A percentile compares a stretch with the other conserved stretches of the same genome.
phyloP scores from a whole-genome alignment of 768 basidiomycete genomes.

The Boletellus ananiceps region DNA sequence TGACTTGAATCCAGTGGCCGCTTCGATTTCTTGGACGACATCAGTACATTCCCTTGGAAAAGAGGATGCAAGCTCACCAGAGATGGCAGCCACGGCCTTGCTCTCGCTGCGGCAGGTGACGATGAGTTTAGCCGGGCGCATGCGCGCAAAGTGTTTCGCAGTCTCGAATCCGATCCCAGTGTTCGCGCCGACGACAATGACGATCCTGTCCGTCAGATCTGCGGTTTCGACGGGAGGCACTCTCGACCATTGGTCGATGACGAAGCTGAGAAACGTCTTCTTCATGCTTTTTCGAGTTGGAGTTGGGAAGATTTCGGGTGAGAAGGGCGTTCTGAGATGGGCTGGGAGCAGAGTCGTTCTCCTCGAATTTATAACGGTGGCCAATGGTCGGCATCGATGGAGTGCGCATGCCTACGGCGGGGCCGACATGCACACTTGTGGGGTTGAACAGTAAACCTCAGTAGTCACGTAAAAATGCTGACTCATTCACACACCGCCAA shows the following conservation, averaged over 20 bases:
- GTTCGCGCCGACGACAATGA: slow-evolving; percentile 32
- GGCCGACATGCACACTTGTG: too few relatives aligned
- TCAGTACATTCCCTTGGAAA: neutral
- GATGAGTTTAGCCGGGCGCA: slow-evolving; percentile 28
- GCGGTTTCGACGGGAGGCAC: slow-evolving; percentile 14
- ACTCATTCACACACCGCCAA: too few relatives aligned
- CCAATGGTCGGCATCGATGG: neutral
- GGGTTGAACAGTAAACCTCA: too few relatives aligned
- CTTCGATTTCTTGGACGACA: slow-evolving; percentile 19
- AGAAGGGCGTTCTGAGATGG: neutral
- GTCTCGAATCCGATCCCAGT: slow-evolving; percentile 32
- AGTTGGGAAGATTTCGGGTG: too few relatives aligned
- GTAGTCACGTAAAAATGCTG: too few relatives aligned
- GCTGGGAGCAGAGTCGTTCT: neutral
- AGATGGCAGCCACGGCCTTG: slow-evolving; percentile 20
- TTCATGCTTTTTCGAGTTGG: slow-evolving; percentile 6
- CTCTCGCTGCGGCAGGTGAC: slow-evolving; percentile 26
- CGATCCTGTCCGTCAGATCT: slow-evolving; percentile 28
- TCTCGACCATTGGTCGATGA: slow-evolving; percentile 16
- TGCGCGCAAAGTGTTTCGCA: slow-evolving; percentile 27
- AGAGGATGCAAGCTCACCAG: slow-evolving; percentile 11
- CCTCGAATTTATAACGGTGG: neutral
- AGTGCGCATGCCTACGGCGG: neutral
- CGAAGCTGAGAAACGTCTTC: neutral
- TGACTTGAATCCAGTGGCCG: slow-evolving; percentile 24